Base-by-base conservation (phyloP, 1,139 yeast species). In the Zygoascus sp. region DNA sequence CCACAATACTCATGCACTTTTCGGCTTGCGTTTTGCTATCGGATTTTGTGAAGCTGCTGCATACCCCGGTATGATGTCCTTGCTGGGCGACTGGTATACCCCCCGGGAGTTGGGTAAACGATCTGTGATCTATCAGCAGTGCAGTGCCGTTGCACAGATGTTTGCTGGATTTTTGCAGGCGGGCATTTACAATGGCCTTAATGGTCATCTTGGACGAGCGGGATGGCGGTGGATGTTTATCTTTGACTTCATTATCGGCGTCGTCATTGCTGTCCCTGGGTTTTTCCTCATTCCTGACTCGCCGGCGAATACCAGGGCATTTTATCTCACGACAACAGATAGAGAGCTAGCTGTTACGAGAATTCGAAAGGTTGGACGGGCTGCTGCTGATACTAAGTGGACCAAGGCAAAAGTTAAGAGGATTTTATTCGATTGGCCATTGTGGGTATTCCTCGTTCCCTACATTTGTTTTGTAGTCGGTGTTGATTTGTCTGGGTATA, bases 171-270 rank as follows among this genome's bases (percentile, higher is more conserved):
- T 63, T 50, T 58, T 72, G 37, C 70, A 69, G 52, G 48, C 81
- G 15, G 79, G 81, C 16, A 78, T 80, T 41, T 74, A 72, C 56
- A 67, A 73, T 47, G 60, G 67, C 37, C 61, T 80, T 63, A 69
- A 73, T 50, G 79, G 78, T 9, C 57, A 54, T 2, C 61, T 59
- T 23, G 83, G 84, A 0, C 64, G 77, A 37, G 73, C 66, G n/a
- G 77, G 83, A 4, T 81, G 87, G 87, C 74, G 80, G 63, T 81
- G 88, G 88, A 68, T 81, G 48, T 81, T 80, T 57, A 76, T 80
- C 46, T 72, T 81, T 51, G 86, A 76, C 54, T 78, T 76, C 6
- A 59, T 71, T 7, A 68, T 77, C 34, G 68, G 78, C 1, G 58
- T 74, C 27, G 79, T 79, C 0, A 78, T 82, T 45, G 86, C 83